Evolutionary conservation across 257 asterid genomes (phyloP).

Genomic region (Gentiana dahurica): DNA sequence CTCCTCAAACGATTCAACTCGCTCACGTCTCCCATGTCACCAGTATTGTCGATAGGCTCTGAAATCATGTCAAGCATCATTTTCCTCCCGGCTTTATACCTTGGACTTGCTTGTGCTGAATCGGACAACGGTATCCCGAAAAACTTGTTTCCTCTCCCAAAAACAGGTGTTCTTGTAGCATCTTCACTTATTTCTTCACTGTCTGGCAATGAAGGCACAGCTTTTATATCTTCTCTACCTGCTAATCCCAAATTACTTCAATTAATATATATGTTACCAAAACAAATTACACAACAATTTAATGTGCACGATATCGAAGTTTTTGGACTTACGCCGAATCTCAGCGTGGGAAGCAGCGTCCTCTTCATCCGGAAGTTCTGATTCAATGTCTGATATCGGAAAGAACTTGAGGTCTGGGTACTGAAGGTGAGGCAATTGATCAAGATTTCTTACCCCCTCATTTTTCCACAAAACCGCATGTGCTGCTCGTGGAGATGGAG

Average conservation of each 20-base stretch:
- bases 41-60: constrained; percentile 28
- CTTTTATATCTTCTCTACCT: constrained; percentile 44
- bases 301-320: no score
- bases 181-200: constrained; percentile 37
- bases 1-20: constrained; percentile 22
- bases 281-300: no score
- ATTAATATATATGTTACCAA: no score
- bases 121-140: constrained; percentile 59
- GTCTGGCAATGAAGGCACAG: constrained; percentile 32
- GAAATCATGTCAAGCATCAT: constrained; percentile 20
- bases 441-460: constrained; percentile 36
- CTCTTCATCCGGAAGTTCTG: constrained; percentile 43
- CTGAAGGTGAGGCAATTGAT: constrained; percentile 32
- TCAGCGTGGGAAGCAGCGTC: constrained; percentile 18
- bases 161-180: constrained; percentile 36
- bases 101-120: constrained; percentile 75
- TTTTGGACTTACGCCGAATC: constrained; percentile 33
- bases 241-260: neutral
- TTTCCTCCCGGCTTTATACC: constrained; percentile 26
- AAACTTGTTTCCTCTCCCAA: constrained; percentile 30
- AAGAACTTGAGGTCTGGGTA: constrained; percentile 45
- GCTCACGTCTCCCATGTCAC: constrained; percentile 35
- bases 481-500: constrained; percentile 60
- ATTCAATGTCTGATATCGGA: constrained; percentile 25
- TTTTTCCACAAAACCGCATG: constrained; percentile 17